Evolutionary conservation across 768 basidiomycete genomes (phyloP).

Genomic region (Boletus subparvulus): DNA sequence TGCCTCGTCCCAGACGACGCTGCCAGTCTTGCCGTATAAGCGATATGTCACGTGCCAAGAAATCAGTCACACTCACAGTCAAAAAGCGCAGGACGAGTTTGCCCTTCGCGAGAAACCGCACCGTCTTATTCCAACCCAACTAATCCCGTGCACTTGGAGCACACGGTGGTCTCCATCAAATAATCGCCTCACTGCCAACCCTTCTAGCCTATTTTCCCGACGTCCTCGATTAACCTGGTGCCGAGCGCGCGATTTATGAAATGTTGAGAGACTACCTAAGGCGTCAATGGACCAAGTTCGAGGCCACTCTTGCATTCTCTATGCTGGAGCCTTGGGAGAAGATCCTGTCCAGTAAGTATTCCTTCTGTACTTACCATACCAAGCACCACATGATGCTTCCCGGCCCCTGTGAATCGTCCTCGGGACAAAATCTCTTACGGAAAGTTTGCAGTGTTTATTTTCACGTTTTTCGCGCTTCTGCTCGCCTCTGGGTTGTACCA

Average conservation of each 20-base stretch:
- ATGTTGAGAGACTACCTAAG: constrained; percentile 32
- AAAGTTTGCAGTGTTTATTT: constrained; percentile 40
- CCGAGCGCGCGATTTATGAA: constrained; percentile 12
- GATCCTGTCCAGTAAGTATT: constrained; percentile 51
- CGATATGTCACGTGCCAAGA: constrained; percentile 25
- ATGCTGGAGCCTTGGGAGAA: constrained; percentile 77
- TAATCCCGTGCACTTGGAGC: not conserved
- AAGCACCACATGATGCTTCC: not conserved
- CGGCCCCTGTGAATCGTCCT: not conserved
- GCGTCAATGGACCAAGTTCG: constrained; percentile 38
- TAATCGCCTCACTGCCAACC: not conserved
- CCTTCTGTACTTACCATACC: not conserved
- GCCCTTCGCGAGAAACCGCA: constrained; percentile 1
- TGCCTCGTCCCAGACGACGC: no score
- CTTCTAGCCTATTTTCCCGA: not conserved
- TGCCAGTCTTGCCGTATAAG: no score
- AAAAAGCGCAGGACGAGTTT: not conserved
- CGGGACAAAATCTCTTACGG: constrained; percentile 5
- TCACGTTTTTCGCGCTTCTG: constrained; percentile 41
- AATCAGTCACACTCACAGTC: not conserved
- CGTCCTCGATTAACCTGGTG: not conserved
- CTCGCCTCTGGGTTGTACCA: constrained; percentile 51
- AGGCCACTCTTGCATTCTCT: constrained; percentile 57
- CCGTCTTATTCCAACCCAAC: not conserved
- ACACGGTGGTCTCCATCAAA: not conserved